Base-by-base conservation (phyloP, 2,329 filamentous ascomycete species). In the Dothidotthia symphoricarpi region DNA sequence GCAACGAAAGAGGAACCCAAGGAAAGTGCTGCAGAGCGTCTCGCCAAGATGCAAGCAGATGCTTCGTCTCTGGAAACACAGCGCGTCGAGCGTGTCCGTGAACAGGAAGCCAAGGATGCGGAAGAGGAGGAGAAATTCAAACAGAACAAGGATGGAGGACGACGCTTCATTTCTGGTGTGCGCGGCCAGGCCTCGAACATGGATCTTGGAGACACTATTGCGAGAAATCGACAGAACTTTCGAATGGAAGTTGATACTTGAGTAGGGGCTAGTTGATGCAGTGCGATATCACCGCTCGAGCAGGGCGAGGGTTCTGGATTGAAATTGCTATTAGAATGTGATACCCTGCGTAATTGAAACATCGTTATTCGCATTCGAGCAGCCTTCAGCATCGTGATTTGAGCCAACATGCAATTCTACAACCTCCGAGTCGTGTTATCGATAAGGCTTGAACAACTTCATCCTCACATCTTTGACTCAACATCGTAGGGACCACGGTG, bases 1-100 rank as follows among this genome's bases (percentile, higher is more conserved):
- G 8, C 36, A n/a, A 19, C 24, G 7, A 36, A 45, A 32, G 35
- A 45, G 16, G 38, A 43, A 13, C 36, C 36, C 5, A 47, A 41
- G 16, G 47, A 51, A 19, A 53, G 49, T 34, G 43, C 48, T 11
- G 60, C 54, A 2, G 62, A 63, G 24, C 60, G 54, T 17, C 52
- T 66, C 6, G 61, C 62, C 10, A 45, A 49, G 9, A 66, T 66
- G 63, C 62, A 64, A 39, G 57, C 55, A 12, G 58, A 60, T 27
- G 63, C 63, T 1, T 45, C 52, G 6, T 57, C 57, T 5, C 48
- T 65, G 0, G 63, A 66, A 43, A 44, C 55, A 34, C 51, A 64
- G 41, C 63, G 63, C 2, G 47, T 45, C 9, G 57, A 66, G 42
- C 60, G 62, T 14, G 61, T 66, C 2, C 52, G 57, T 12, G 46